Evolutionary conservation across 257 asterid genomes (phyloP).

Genomic region (Solanum pimpinellifolium): DNA sequence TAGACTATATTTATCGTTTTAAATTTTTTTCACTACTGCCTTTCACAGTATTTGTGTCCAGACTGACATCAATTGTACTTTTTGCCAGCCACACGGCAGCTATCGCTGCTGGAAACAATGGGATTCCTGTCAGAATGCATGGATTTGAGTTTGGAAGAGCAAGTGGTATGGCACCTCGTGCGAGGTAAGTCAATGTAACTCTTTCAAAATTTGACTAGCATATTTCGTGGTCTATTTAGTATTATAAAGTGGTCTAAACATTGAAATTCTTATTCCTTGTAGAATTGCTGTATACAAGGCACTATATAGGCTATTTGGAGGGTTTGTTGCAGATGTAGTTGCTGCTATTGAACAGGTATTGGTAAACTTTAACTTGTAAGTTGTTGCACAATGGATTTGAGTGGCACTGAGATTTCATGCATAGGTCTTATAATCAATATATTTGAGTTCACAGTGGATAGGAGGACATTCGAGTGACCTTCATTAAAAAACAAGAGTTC

Average conservation of each 20-base stretch:
- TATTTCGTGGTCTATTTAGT: background rate
- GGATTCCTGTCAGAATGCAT: slow-evolving; percentile 85
- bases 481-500: background rate
- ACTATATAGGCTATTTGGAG: slow-evolving; percentile 89
- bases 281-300: slow-evolving; percentile 99
- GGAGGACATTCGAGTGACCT: background rate
- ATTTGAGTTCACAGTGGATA: background rate
- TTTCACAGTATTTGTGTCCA: background rate
- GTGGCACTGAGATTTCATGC: background rate
- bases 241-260: background rate
- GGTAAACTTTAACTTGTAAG: background rate
- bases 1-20: background rate
- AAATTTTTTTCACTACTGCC: background rate
- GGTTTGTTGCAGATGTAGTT: slow-evolving; percentile 92
- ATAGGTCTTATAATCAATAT: background rate
- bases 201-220: background rate
- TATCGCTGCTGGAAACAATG: slow-evolving; percentile 98
- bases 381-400: background rate
- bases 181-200: slow-evolving; percentile 38
- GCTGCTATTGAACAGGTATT: slow-evolving; percentile 99
- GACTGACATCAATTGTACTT: background rate
- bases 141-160: slow-evolving; percentile 97
- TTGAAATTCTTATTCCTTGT: slow-evolving; percentile 13
- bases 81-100: slow-evolving; percentile 87
- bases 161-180: slow-evolving; percentile 99